phyloP scores from a whole-genome alignment of 495 filamentous ascomycete species.

The Annulohypoxylon moriforme region DNA sequence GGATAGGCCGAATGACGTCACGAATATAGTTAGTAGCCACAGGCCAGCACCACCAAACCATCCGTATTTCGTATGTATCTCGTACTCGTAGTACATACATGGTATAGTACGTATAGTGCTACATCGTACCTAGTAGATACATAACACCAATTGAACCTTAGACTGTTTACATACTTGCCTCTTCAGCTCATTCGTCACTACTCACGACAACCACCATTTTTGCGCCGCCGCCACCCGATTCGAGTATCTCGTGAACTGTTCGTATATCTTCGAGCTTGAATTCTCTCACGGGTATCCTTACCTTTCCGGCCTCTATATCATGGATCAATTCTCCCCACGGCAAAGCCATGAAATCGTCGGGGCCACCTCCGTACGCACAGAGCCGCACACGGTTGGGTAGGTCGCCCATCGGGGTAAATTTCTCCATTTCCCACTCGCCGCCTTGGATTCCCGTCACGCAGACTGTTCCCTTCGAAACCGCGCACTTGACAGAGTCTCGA shows the following conservation, averaged over 20 bases:
- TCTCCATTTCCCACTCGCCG: constrained; percentile 60
- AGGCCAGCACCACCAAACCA: background rate
- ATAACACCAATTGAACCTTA: background rate
- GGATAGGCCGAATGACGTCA: background rate
- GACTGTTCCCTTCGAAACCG: background rate
- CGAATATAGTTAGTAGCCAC: background rate
- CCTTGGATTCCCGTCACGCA: constrained; percentile 41
- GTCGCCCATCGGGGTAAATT: constrained; percentile 1
- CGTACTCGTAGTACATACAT: too few species aligned
- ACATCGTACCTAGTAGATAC: too few species aligned
- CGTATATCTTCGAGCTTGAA: constrained; percentile 63
- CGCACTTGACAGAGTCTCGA: constrained; percentile 14
- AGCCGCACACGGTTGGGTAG: constrained; percentile 11
- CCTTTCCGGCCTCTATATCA: constrained; percentile 57
- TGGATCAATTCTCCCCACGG: constrained; percentile 55
- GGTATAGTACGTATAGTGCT: too few species aligned
- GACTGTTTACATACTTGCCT: background rate
- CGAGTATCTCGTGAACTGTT: constrained; percentile 36
- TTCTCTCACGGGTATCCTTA: constrained; percentile 40
- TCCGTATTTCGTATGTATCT: too few species aligned
- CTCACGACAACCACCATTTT: constrained; percentile 27
- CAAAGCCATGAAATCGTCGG: constrained; percentile 54
- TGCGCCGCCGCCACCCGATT: constrained; percentile 8
- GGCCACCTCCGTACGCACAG: constrained; percentile 11
- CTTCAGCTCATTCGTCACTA: background rate